Evolutionary conservation across 345 rosid genomes (phyloP), one percentile per base, ranked within the genome.

Genomic region (Salix dunnii): DNA sequence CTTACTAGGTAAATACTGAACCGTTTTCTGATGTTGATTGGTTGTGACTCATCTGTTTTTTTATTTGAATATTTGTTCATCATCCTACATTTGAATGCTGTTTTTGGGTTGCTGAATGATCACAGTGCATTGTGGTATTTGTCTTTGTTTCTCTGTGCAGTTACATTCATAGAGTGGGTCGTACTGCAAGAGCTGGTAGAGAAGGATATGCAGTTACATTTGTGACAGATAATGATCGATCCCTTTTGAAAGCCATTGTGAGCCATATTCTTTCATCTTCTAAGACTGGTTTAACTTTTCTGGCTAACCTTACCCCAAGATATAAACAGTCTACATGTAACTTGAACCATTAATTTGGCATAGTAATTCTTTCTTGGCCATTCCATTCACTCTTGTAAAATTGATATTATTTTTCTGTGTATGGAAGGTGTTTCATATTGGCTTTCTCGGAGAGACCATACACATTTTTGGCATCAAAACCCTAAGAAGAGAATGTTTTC

Each of bases 181-280:
- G 97, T 70, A 93, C 97, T 66, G 99, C 99, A 70, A 89, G 99
- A 90, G 99, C 99, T 78, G 99, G 99, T 13, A 90, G 97, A 86
- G 90, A 92, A 85, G 98, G 99, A 75, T 96, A 88, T 83, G 99
- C 99, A 61, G 99, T 96, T 73, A 96, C 98, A 31, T 91, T 96
- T 78, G 82, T 93, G 78, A 90, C 98, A 49, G 99, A 96, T 81
- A 92, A 83, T 82, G 98, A 96, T 70, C 92, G 96, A 21, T 90
- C 99, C 75, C 92, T 96, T 70, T 81, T 93, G 75, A 96, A 93
- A 92, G 87, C 95, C 82, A 93, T 96, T 84, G 99, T 93, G 76
- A 91, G 97, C 61, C 68, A 68, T 69, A 2, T 67, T 75, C 67
- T 65, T 66, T 21, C 63, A 33, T 79, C 17, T 21, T 68, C 40